These are phyloP conservation scores for Apophysomyces variabilis DNA, from an alignment of 371 early-diverging fungal genomes.

Conservation along the genomic window DNA sequence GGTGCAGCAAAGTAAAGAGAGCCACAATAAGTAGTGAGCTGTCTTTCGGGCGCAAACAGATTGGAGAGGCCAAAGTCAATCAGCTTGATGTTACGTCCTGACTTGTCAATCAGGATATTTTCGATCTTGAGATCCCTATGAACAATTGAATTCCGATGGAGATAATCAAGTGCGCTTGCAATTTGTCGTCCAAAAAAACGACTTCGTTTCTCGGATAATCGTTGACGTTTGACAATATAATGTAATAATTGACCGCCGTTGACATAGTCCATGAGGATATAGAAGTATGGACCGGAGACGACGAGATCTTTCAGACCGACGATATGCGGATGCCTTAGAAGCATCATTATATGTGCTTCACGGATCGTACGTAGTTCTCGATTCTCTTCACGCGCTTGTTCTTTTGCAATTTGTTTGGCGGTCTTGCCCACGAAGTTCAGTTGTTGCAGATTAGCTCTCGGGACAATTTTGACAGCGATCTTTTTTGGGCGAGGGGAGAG, in stretches of 20 bases:
- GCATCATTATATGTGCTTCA: constrained; percentile 86
- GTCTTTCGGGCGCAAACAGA: constrained; percentile 80
- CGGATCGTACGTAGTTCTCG: constrained; percentile 90
- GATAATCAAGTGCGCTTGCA: constrained; percentile 86
- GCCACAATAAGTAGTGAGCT: constrained; percentile 91
- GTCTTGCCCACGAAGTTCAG: constrained; percentile 26
- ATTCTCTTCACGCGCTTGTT: constrained; percentile 57
- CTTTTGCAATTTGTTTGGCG: constrained; percentile 33
- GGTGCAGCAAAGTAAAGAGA: constrained; percentile 98
- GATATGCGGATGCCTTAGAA: constrained; percentile 90
- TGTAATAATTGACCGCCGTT: constrained; percentile 88
- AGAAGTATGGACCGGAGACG: constrained; percentile 75
- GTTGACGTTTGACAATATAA: constrained; percentile 85
- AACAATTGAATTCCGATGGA: constrained; percentile 93
- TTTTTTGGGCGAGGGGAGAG: constrained; percentile 5
- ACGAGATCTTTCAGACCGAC: constrained; percentile 83
- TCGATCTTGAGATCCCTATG: constrained; percentile 97
- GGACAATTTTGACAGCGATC: constrained; percentile 50
- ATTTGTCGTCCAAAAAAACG: constrained; percentile 91
- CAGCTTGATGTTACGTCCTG: constrained; percentile 87
- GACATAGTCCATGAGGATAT: constrained; percentile 93
- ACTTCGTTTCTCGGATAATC: constrained; percentile 86
- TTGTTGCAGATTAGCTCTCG: constrained; percentile 38
- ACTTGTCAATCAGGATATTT: constrained; percentile 86
- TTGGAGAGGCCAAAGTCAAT: constrained; percentile 98